Conservation (phyloP, 257 asterid genomes). For the Fraxinus pennsylvanica region DNA sequence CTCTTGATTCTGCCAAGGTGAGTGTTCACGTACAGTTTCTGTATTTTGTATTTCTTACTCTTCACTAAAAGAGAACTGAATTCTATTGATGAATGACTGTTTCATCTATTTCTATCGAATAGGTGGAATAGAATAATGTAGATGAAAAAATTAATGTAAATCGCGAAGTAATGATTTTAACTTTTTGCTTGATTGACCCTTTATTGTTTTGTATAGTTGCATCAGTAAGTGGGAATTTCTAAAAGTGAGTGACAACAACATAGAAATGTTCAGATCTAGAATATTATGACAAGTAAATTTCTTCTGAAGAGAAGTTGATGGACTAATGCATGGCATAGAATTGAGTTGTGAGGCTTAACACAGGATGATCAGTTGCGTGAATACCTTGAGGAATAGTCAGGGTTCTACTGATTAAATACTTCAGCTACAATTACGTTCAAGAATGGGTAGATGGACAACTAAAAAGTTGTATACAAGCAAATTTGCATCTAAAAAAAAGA, state of each 20-base stretch:
- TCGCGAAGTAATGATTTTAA: not conserved
- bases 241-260: not conserved
- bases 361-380: not conserved
- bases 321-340: not conserved
- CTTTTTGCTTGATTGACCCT: not conserved
- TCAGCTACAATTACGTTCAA: not conserved
- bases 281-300: not conserved
- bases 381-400: not conserved
- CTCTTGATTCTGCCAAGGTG: slow-evolving; percentile 81
- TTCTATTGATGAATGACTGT: not conserved
- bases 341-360: not conserved
- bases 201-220: not conserved
- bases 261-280: not conserved
- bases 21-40: slow-evolving; percentile 8
- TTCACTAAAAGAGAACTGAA: not conserved
- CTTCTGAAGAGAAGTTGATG: not conserved
- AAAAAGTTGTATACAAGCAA: not conserved
- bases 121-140: not conserved
- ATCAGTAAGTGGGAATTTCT: not conserved
- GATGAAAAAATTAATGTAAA: not conserved
- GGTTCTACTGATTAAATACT: not conserved
- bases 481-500: not conserved
- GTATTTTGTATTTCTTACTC: not conserved
- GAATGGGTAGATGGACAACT: not conserved
- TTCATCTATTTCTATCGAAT: not conserved